Evolutionary conservation across 192 early-diverging fungal species (phyloP).

Genomic region (Coemansia sp.): DNA sequence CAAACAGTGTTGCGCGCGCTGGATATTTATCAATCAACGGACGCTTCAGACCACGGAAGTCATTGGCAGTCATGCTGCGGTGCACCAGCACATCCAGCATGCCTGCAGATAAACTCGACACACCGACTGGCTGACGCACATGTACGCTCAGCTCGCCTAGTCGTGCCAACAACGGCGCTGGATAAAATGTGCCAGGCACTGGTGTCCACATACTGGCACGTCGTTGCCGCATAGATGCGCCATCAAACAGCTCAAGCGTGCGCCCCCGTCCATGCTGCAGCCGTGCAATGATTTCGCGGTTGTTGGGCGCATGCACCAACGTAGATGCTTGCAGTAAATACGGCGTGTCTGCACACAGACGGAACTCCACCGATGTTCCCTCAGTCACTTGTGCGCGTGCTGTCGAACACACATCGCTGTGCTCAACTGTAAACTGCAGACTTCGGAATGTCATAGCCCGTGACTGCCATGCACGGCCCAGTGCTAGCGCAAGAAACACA

Average conservation of each 20-base stretch:
- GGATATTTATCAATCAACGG: slow-evolving; percentile 23
- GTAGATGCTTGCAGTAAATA: slow-evolving; percentile 17
- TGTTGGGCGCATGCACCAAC: slow-evolving; percentile 1
- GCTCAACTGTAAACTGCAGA: slow-evolving; percentile 3
- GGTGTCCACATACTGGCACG: slow-evolving; percentile 30
- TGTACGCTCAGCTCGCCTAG: slow-evolving; percentile 30
- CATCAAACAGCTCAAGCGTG: slow-evolving; percentile 33
- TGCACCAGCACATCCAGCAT: slow-evolving; percentile 39
- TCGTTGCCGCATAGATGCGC: slow-evolving; percentile 19
- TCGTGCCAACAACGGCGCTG: slow-evolving; percentile 33
- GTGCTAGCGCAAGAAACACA: slow-evolving; percentile 13
- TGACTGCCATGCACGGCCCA: slow-evolving; percentile 30
- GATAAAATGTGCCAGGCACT: slow-evolving; percentile 40
- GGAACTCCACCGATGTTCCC: slow-evolving; percentile 11
- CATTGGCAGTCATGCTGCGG: slow-evolving; percentile 46
- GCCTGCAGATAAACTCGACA: slow-evolving; percentile 14
- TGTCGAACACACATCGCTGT: slow-evolving; percentile 25
- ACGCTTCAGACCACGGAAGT: slow-evolving; percentile 34
- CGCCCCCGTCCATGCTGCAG: slow-evolving; percentile 6
- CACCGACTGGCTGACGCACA: slow-evolving; percentile 38
- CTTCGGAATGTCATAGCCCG: slow-evolving; percentile 10
- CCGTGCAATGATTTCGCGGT: slow-evolving; percentile 45
- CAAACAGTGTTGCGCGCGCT: slow-evolving; percentile 20
- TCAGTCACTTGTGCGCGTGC: slow-evolving; percentile 14
- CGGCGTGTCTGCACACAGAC: slow-evolving; percentile 28